Evolutionary conservation across 108 stramenopile genomes (phyloP).

Genomic region (Seminavis robusta): DNA sequence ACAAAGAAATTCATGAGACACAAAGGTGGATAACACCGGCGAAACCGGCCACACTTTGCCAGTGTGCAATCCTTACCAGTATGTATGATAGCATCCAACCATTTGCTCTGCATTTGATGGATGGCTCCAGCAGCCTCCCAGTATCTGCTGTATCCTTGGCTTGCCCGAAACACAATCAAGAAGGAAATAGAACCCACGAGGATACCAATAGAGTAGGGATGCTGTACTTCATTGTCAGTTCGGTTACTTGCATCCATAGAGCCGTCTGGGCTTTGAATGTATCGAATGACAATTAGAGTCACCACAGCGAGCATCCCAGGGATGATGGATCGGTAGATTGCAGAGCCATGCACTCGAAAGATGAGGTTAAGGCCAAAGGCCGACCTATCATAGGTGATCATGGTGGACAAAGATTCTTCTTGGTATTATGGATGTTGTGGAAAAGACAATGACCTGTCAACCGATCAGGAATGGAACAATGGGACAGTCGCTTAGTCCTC

Average conservation of each 20-base stretch:
- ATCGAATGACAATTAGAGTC: conserved; percentile 35
- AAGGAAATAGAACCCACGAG: conserved; percentile 46
- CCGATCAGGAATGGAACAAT: background rate
- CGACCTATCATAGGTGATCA: conserved; percentile 76
- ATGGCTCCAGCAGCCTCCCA: conserved; percentile 59
- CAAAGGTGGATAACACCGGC: too few species aligned
- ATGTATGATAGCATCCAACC: conserved; percentile 61
- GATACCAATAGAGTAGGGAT: conserved; percentile 77
- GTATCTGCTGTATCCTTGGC: conserved; percentile 63
- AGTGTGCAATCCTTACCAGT: too few species aligned
- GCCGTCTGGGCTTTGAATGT: background rate
- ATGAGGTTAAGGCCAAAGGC: conserved; percentile 57
- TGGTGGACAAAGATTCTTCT: conserved; percentile 8
- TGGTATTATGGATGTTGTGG: background rate
- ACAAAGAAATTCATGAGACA: too few species aligned
- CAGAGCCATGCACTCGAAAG: conserved; percentile 62
- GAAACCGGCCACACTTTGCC: too few species aligned
- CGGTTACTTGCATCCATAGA: too few species aligned
- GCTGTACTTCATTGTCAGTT: conserved; percentile 16
- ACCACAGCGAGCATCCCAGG: conserved; percentile 45
- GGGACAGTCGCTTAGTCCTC: background rate
- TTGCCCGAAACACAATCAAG: conserved; percentile 69
- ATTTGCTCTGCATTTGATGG: conserved; percentile 65
- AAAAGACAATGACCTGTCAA: background rate
- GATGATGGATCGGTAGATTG: conserved; percentile 59